Conservation (phyloP, 805 yeast genomes). For the Saccharomycopsis javanensis region DNA sequence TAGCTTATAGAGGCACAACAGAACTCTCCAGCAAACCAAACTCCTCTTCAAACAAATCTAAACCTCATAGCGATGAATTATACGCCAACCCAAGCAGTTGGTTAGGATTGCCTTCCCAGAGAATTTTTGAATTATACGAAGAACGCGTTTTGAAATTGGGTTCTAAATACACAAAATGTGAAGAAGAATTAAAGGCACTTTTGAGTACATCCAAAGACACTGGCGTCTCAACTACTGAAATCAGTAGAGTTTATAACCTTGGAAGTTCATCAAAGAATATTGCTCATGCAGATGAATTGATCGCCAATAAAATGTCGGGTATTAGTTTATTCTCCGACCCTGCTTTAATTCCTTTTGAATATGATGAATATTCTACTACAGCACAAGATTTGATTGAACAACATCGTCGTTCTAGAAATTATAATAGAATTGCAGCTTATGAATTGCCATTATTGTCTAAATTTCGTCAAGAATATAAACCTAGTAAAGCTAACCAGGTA, state of each 20-base stretch:
- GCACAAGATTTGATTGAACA: constrained; percentile 67
- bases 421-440: constrained; percentile 78
- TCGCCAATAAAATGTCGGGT: constrained; percentile 30
- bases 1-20: neutral
- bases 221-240: constrained; percentile 28
- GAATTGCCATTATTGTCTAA: constrained; percentile 81
- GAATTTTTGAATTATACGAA: constrained; percentile 50
- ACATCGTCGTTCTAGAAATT: constrained; percentile 66
- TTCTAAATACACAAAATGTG: constrained; percentile 37
- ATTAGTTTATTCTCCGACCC: constrained; percentile 27
- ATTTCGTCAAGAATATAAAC: constrained; percentile 59
- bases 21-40: neutral
- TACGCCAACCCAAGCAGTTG: constrained; percentile 59
- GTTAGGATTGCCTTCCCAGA: constrained; percentile 57
- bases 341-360: constrained; percentile 37
- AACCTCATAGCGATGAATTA: constrained; percentile 22
- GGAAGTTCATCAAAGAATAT: constrained; percentile 35
- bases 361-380: constrained; percentile 55
- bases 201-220: constrained; percentile 37
- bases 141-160: constrained; percentile 49
- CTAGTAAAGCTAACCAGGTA: constrained; percentile 38
- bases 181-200: constrained; percentile 49
- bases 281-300: constrained; percentile 27
- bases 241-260: constrained; percentile 10
- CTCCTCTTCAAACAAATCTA: neutral